Evolutionary conservation across 768 basidiomycete species (phyloP).

Genomic region (Boletus reticuloceps): DNA sequence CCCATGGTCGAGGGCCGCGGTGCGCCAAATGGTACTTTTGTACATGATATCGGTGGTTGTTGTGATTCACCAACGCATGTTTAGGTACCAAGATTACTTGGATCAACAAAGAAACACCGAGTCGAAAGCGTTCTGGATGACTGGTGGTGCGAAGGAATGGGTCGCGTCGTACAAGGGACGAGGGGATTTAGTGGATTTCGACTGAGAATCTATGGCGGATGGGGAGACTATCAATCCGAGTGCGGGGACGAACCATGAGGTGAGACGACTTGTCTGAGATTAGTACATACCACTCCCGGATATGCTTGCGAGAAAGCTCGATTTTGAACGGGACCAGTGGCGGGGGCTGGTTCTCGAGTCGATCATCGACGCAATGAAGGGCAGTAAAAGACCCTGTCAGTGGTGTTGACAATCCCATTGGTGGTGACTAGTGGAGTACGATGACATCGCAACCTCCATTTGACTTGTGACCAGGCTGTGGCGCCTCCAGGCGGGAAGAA

Average conservation of each 20-base stretch:
- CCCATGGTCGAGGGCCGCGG: conserved; percentile 49
- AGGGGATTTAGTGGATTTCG: conserved; percentile 21
- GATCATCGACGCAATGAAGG: no score
- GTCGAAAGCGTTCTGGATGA: conserved; percentile 41
- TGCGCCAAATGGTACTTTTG: conserved; percentile 46
- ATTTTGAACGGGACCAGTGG: no score
- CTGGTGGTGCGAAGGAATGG: conserved; percentile 46
- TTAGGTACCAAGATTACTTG: conserved; percentile 52
- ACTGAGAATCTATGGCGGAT: conserved; percentile 1
- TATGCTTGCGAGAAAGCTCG: not conserved
- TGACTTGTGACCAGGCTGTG: not conserved
- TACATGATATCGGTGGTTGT: not conserved
- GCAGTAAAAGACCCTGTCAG: no score
- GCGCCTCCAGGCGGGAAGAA: not conserved
- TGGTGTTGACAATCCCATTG: no score
- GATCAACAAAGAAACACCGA: conserved; percentile 27
- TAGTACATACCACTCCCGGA: not conserved
- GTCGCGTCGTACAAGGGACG: conserved; percentile 26
- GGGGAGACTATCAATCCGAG: no score
- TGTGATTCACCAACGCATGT: not conserved
- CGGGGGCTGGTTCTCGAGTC: no score
- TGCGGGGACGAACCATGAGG: no score
- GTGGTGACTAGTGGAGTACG: not conserved
- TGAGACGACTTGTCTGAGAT: no score
- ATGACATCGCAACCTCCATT: not conserved